Evolutionary conservation across 495 filamentous ascomycete species (phyloP).

Genomic region (Amphirosellinia nigrospora): DNA sequence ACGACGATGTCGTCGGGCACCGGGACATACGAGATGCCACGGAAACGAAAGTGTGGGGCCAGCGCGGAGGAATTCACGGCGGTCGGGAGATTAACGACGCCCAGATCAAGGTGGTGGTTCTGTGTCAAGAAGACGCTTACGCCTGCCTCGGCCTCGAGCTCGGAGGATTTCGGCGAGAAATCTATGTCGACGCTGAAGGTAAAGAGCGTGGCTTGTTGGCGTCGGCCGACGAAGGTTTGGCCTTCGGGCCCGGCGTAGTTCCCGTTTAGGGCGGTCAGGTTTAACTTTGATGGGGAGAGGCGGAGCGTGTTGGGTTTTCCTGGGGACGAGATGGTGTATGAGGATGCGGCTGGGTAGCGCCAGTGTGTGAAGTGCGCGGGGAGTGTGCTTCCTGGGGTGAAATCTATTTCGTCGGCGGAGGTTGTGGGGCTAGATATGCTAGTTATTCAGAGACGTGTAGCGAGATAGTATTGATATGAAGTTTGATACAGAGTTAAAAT

Average conservation of each 20-base stretch:
- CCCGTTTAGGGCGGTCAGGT: conserved; percentile 54
- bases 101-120: conserved; percentile 59
- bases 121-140: conserved; percentile 57
- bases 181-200: conserved; percentile 50
- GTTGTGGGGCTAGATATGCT: conserved; percentile 41
- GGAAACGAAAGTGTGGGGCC: conserved; percentile 46
- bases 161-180: conserved; percentile 41
- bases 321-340: conserved; percentile 50
- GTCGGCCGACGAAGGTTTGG: conserved; percentile 54
- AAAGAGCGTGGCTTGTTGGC: conserved; percentile 59
- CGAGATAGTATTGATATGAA: not conserved
- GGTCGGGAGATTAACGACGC: conserved; percentile 50
- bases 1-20: conserved; percentile 39
- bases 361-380: conserved; percentile 57
- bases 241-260: conserved; percentile 51
- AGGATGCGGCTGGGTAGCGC: conserved; percentile 48
- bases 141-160: conserved; percentile 48
- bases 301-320: conserved; percentile 46
- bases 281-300: conserved; percentile 50
- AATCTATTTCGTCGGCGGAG: conserved; percentile 48
- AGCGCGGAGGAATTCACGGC: conserved; percentile 32
- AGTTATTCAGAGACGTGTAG: conserved; percentile 9
- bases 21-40: conserved; percentile 44
- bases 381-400: conserved; percentile 43
- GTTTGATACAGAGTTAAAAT: not conserved